Evolutionary conservation across 2,329 filamentous ascomycete genomes (phyloP).

Genomic region (Aspergillus caelatus): DNA sequence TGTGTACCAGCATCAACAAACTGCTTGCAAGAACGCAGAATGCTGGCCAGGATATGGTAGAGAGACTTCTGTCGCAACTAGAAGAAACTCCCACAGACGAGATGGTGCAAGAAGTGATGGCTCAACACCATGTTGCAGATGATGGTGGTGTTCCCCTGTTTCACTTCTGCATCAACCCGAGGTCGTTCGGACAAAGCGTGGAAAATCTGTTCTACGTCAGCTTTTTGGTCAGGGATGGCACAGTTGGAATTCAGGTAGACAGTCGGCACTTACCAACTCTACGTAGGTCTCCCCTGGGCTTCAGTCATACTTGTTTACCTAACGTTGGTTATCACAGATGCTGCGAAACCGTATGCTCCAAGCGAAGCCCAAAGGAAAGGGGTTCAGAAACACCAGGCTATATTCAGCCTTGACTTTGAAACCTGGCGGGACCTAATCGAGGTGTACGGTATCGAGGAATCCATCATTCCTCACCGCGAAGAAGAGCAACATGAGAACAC

Average conservation of each 20-base stretch:
- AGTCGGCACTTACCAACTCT: slow-evolving; percentile 75
- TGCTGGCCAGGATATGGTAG: slow-evolving; percentile 52
- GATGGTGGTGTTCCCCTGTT: slow-evolving; percentile 77
- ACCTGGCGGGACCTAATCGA: slow-evolving; percentile 79
- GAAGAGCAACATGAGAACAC: slow-evolving; percentile 59
- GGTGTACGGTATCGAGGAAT: slow-evolving; percentile 73
- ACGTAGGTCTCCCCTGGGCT: slow-evolving; percentile 57
- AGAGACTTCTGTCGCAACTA: slow-evolving; percentile 43
- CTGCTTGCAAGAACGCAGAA: slow-evolving; percentile 54
- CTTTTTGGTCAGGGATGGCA: slow-evolving; percentile 88
- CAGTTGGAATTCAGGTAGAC: slow-evolving; percentile 73
- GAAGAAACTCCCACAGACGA: slow-evolving; percentile 40
- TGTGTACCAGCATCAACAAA: slow-evolving; percentile 74
- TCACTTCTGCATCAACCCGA: slow-evolving; percentile 86
- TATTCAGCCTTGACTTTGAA: slow-evolving; percentile 83
- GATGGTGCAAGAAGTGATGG: slow-evolving; percentile 58
- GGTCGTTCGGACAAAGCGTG: slow-evolving; percentile 89
- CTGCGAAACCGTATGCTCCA: slow-evolving; percentile 51
- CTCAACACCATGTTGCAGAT: slow-evolving; percentile 65
- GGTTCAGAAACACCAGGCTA: slow-evolving; percentile 75
- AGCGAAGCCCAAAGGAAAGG: slow-evolving; percentile 54
- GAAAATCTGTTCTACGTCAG: slow-evolving; percentile 97
- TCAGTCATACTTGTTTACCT: slow-evolving; percentile 9
- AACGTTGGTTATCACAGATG: slow-evolving; percentile 40
- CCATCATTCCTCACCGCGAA: slow-evolving; percentile 81